Percentiles rank a stretch among this genome's conserved stretches.
Evolutionary conservation across 1,284 basidiomycete genomes (phyloP).

Genomic region (Takashimella koratensis): DNA sequence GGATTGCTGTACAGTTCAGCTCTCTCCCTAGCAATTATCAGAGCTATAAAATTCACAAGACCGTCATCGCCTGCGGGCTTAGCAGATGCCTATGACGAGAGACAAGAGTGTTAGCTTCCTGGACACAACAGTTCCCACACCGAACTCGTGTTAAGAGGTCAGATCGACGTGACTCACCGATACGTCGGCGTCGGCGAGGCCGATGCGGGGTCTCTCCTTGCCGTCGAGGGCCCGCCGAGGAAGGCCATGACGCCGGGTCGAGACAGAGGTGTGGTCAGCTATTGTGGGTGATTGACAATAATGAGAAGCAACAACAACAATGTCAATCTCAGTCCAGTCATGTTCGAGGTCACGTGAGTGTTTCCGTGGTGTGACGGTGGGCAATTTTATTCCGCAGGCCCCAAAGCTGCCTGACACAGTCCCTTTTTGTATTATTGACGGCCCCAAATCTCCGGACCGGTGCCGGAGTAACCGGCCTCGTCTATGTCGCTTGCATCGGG

Average conservation of each 20-base stretch:
- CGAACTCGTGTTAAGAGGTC: no score
- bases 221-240: slow-evolving; percentile 15
- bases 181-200: slow-evolving; percentile 14
- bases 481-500: no score
- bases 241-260: slow-evolving; percentile 14
- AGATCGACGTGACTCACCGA: slow-evolving; percentile 7
- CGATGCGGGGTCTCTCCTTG: slow-evolving; percentile 7
- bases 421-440: no score
- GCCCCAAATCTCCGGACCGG: no score
- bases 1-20: slow-evolving; percentile 30
- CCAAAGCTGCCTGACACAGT: no score
- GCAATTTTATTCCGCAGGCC: no score
- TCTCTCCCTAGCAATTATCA: not conserved
- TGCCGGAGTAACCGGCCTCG: no score
- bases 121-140: not conserved
- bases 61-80: slow-evolving; percentile 41
- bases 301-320: not conserved
- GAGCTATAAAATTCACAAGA: slow-evolving; percentile 24
- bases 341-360: no score
- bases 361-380: no score
- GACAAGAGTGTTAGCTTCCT: not conserved
- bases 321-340: not conserved
- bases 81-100: slow-evolving; percentile 33
- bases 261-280: not conserved
- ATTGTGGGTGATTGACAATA: not conserved